A percentile compares a stretch with the other conserved stretches of the same genome.
These are phyloP conservation scores for Penicillium fuscoglaucum DNA, from an alignment of 2,329 filamentous ascomycete species.

Conservation along the genomic window DNA sequence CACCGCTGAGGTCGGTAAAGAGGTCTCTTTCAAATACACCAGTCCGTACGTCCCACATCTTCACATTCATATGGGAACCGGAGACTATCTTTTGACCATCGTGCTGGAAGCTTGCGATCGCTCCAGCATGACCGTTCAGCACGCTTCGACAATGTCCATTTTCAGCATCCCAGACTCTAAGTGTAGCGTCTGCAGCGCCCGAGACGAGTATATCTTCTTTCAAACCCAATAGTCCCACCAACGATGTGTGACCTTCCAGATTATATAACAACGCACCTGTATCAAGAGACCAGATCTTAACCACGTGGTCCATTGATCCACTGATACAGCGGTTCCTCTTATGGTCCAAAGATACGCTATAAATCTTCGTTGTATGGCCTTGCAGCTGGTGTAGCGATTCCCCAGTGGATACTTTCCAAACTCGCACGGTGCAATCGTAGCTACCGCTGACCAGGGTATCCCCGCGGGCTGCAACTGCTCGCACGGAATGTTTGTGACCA, in stretches of 20 bases:
- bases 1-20: slow-evolving; percentile 88
- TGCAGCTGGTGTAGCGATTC: slow-evolving; percentile 79
- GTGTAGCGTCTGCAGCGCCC: slow-evolving; percentile 88
- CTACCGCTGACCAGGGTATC: slow-evolving; percentile 95
- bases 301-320: slow-evolving; percentile 95
- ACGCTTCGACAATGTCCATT: slow-evolving; percentile 85
- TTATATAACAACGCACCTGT: slow-evolving; percentile 83
- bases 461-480: slow-evolving; percentile 89
- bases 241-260: slow-evolving; percentile 87
- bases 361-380: slow-evolving; percentile 90
- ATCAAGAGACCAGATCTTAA: slow-evolving; percentile 95
- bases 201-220: slow-evolving; percentile 88
- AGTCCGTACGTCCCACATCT: slow-evolving; percentile 96
- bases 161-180: slow-evolving; percentile 96
- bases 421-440: slow-evolving; percentile 90
- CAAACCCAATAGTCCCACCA: slow-evolving; percentile 88
- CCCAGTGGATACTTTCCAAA: slow-evolving; percentile 96
- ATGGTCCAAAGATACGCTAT: slow-evolving; percentile 91
- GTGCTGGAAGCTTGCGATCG: slow-evolving; percentile 98
- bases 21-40: slow-evolving; percentile 92
- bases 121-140: slow-evolving; percentile 88
- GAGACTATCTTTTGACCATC: slow-evolving; percentile 95
- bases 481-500: slow-evolving; percentile 89
- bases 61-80: slow-evolving; percentile 89
- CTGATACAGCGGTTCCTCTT: slow-evolving; percentile 93